Evolutionary conservation across 192 early-diverging fungal genomes (phyloP).

Genomic region (Pilaira anomala): DNA sequence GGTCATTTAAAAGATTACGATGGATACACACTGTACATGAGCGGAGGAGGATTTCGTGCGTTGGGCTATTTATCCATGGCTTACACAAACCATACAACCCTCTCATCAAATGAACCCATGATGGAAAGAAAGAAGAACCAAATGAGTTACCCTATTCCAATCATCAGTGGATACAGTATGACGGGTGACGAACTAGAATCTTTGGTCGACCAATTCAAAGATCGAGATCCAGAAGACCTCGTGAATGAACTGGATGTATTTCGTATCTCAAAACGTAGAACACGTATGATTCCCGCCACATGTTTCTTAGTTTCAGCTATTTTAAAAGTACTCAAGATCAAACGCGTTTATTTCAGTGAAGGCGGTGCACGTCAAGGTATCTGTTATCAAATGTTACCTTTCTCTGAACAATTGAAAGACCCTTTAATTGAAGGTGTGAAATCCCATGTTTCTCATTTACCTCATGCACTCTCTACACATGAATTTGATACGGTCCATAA

Average conservation of each 20-base stretch:
- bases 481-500: constrained; percentile 28
- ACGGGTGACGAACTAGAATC: constrained; percentile 37
- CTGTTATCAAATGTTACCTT: constrained; percentile 42
- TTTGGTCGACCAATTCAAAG: constrained; percentile 37
- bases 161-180: constrained; percentile 54
- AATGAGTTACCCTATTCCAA: constrained; percentile 39
- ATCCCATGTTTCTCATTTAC: constrained; percentile 33
- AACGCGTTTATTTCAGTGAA: constrained; percentile 50
- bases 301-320: constrained; percentile 48
- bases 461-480: constrained; percentile 23
- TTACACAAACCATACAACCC: constrained; percentile 19
- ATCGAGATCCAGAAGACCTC: constrained; percentile 30
- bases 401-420: constrained; percentile 42
- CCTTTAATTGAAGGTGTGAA: constrained; percentile 44
- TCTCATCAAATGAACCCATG: neutral
- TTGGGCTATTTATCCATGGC: constrained; percentile 56
- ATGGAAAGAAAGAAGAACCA: constrained; percentile 2
- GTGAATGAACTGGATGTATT: constrained; percentile 37
- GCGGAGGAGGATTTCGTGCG: constrained; percentile 54
- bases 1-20: constrained; percentile 19
- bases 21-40: constrained; percentile 47
- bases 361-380: constrained; percentile 58
- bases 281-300: constrained; percentile 51
- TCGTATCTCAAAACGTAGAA: constrained; percentile 53
- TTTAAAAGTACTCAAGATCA: constrained; percentile 38